Evolutionary conservation across 495 filamentous ascomycete species (phyloP), one percentile per base, ranked within the genome.

Genomic region (Niebla homalea): DNA sequence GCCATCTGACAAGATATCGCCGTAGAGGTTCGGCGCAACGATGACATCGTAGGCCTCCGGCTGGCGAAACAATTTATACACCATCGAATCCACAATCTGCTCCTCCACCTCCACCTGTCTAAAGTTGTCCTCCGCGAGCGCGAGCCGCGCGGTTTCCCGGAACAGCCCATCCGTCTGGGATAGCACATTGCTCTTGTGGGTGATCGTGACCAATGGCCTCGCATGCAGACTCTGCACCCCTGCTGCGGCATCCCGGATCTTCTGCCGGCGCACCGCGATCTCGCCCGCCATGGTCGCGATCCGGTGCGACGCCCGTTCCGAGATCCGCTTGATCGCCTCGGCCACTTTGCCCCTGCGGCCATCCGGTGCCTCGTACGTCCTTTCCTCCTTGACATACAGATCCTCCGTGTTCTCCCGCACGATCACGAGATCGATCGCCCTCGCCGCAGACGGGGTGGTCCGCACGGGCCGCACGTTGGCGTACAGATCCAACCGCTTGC

Each of bases 391-490:
- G 53, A 98, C 93, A 75, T 98, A 98, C 22, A 98, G 74, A 61
- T 97, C 92, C 70, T 98, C 92, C 47, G 92, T 98, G 71, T 98
- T 98, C 68, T 98, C 92, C 51, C 92, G 84, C 48, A 97, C 92
- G 56, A 96, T 98, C 62, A 98, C 92, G 59, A 98, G 79, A 71
- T 98, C 92, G 62, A 97, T 88, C 47, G 84, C 80, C 19, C 67
- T 69, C 47, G 72, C 73, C 36, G 71, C 67, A 2, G 70, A 70
- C 23, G 66, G 60, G 50, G 89, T 84, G 43, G 82, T 83, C 74
- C 95, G 97, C 61, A 96, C 92, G 43, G 92, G 92, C 36, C 92
- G 87, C 39, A 98, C 87, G 62, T 98, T 98, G 71, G 93, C 92
- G 70, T 94, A 97, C 44, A 98, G 79, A 68, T 89, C 82, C 46